Conservation (phyloP, 2,329 filamentous ascomycete genomes). For the Trichoderma pleuroti region DNA sequence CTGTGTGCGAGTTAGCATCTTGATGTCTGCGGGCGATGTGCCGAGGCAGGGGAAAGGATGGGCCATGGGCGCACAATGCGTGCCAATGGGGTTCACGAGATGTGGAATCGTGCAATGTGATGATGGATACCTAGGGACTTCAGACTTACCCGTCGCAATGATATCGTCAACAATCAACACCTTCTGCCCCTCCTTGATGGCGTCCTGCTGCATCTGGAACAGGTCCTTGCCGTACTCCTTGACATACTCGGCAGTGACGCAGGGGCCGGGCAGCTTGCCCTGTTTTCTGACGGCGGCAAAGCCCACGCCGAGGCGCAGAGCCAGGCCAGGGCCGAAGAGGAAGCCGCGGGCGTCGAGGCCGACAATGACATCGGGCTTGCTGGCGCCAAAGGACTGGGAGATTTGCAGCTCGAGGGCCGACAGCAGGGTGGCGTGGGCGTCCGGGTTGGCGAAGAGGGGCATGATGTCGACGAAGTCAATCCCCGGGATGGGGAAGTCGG, state of each 20-base stretch:
- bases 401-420: slow-evolving; percentile 83
- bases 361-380: slow-evolving; percentile 82
- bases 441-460: slow-evolving; percentile 81
- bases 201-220: slow-evolving; percentile 92
- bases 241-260: slow-evolving; percentile 78
- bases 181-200: slow-evolving; percentile 79
- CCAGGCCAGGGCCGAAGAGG: slow-evolving; percentile 87
- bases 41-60: not conserved
- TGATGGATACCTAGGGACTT: too few relatives aligned
- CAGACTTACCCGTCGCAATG: slow-evolving; percentile 92
- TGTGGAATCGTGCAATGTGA: not conserved
- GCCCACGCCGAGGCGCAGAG: slow-evolving; percentile 73
- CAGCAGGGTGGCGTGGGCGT: slow-evolving; percentile 72
- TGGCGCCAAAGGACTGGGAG: slow-evolving; percentile 55
- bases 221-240: slow-evolving; percentile 96
- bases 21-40: not conserved
- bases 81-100: not conserved
- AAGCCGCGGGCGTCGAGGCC: slow-evolving; percentile 94
- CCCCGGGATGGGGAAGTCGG: slow-evolving; percentile 87
- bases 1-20: slow-evolving; percentile 44
- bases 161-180: slow-evolving; percentile 96
- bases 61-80: not conserved
- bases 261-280: slow-evolving; percentile 91
- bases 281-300: slow-evolving; percentile 94
- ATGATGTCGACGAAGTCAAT: slow-evolving; percentile 98